Evolutionary conservation across 805 yeast species (phyloP).

Genomic region (Nakazawaea ishiwadae): DNA sequence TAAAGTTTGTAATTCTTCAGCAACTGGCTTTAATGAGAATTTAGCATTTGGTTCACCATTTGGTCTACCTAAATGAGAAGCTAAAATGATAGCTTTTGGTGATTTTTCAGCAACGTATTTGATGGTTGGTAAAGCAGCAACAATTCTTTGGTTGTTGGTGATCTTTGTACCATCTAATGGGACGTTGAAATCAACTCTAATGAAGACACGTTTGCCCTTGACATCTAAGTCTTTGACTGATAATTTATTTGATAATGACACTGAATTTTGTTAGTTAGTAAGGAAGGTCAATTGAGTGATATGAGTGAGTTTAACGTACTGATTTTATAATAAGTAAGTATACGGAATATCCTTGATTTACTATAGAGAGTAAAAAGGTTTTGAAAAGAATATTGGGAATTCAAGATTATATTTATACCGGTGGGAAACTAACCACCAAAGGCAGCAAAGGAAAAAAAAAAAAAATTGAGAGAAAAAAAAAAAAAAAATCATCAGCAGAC

Average conservation of each 20-base stretch:
- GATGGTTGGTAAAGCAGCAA: constrained; percentile 98
- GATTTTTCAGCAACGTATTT: constrained; percentile 87
- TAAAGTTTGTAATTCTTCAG: constrained; percentile 78
- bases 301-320: too few relatives aligned
- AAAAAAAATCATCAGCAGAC: too few relatives aligned
- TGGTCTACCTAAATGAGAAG: constrained; percentile 99
- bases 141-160: constrained; percentile 99
- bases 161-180: constrained; percentile 94
- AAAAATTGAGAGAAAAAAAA: too few relatives aligned
- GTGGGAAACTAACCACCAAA: too few relatives aligned
- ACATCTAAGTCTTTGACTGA: constrained; percentile 88
- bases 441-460: too few relatives aligned
- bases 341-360: too few relatives aligned
- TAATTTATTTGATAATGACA: constrained; percentile 93
- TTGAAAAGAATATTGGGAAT: too few relatives aligned
- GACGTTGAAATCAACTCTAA: constrained; percentile 96
- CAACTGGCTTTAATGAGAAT: constrained; percentile 91
- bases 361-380: too few relatives aligned
- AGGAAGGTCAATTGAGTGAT: background rate
- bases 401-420: too few relatives aligned
- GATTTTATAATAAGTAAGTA: too few relatives aligned
- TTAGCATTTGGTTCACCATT: constrained; percentile 86
- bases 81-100: constrained; percentile 88
- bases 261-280: too few relatives aligned
- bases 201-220: constrained; percentile 91